A percentile compares a stretch with the other conserved stretches of the same genome.
phyloP scores from a whole-genome alignment of 805 yeast genomes.

The Wickerhamomyces hampshirensis region DNA sequence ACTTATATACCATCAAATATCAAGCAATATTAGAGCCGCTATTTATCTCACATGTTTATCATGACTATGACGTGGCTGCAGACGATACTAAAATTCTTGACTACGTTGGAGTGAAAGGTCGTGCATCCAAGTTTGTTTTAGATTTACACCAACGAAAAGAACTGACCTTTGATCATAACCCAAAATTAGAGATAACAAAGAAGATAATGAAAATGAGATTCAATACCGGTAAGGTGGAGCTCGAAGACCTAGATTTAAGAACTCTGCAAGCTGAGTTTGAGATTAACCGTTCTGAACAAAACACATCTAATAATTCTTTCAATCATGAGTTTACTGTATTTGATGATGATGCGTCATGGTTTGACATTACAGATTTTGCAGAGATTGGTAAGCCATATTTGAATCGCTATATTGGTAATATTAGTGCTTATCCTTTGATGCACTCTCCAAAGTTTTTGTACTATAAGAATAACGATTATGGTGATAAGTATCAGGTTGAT shows the following conservation, averaged over 20 bases:
- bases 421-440: constrained; percentile 57
- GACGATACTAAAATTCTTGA: constrained; percentile 36
- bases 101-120: constrained; percentile 66
- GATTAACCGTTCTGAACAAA: constrained; percentile 15
- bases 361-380: constrained; percentile 55
- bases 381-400: constrained; percentile 47
- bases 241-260: constrained; percentile 55
- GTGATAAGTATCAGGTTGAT: constrained; percentile 35
- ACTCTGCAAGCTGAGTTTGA: constrained; percentile 44
- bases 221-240: constrained; percentile 58
- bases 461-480: constrained; percentile 54
- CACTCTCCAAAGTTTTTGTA: constrained; percentile 69
- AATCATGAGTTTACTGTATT: constrained; percentile 31
- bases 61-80: constrained; percentile 39
- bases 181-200: constrained; percentile 42
- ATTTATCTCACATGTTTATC: constrained; percentile 67
- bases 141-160: constrained; percentile 66
- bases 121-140: constrained; percentile 48
- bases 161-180: constrained; percentile 37
- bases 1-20: constrained; percentile 74
- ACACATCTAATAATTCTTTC: constrained; percentile 10
- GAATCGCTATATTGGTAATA: constrained; percentile 31
- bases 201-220: constrained; percentile 52
- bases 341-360: constrained; percentile 58
- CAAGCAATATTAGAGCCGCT: constrained; percentile 69